Percentiles rank a stretch among this genome's conserved stretches.
phyloP scores from a whole-genome alignment of 352 stramenopile genomes.

The Pythium dissotocum region DNA sequence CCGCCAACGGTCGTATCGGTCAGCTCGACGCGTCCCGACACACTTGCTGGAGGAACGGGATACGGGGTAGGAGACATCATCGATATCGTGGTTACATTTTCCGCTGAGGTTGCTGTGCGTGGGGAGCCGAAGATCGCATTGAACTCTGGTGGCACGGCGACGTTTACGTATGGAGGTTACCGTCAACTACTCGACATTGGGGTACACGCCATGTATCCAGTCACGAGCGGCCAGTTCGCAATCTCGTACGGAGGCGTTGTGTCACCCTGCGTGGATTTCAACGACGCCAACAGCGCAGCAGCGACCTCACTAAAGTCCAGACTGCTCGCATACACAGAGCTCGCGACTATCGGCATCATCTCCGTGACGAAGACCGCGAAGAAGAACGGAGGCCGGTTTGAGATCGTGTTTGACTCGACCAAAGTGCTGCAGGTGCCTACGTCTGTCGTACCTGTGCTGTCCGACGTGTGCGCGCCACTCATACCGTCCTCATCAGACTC shows the following conservation, averaged over 20 bases:
- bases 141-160: conserved; percentile 49
- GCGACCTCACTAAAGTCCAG: conserved; percentile 45
- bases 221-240: conserved; percentile 67
- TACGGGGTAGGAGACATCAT: conserved; percentile 76
- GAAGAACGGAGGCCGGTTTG: conserved; percentile 65
- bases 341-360: conserved; percentile 51
- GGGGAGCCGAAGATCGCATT: conserved; percentile 46
- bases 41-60: conserved; percentile 26
- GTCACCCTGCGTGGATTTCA: conserved; percentile 55
- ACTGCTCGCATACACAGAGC: conserved; percentile 42
- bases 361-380: conserved; percentile 42
- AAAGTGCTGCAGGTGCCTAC: conserved; percentile 45
- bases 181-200: conserved; percentile 72
- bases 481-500: conserved; percentile 37
- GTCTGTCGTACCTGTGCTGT: conserved; percentile 37
- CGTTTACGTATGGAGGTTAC: conserved; percentile 51
- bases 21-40: conserved; percentile 43
- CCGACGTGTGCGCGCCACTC: conserved; percentile 60
- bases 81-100: conserved; percentile 67
- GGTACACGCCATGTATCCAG: conserved; percentile 43
- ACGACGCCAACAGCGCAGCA: conserved; percentile 42
- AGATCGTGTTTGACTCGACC: conserved; percentile 53
- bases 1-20: conserved; percentile 43
- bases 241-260: conserved; percentile 42
- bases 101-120: conserved; percentile 48